Conservation (phyloP, 176 grass and related monocot genomes). For the Carex kokanica region DNA sequence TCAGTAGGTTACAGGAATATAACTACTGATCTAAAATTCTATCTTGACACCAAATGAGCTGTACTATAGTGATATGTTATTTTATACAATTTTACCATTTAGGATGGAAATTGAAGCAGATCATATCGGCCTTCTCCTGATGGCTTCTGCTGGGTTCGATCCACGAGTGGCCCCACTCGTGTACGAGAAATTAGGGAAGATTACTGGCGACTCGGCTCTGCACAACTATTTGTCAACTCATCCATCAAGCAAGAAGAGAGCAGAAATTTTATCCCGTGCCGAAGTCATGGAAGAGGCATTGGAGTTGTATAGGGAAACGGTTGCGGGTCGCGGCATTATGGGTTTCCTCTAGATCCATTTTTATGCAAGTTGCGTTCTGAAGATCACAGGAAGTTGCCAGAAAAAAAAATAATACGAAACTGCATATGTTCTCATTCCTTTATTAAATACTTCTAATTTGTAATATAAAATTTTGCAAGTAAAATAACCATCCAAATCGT, state of each 20-base stretch:
- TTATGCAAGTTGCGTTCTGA: background rate
- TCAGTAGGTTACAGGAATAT: background rate
- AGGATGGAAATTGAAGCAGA: constrained; percentile 97
- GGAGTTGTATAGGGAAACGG: constrained; percentile 53
- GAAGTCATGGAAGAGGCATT: constrained; percentile 72
- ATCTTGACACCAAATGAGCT: background rate
- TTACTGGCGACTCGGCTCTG: constrained; percentile 48
- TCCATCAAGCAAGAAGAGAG: constrained; percentile 74
- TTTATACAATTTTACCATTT: background rate
- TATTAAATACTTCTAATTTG: background rate
- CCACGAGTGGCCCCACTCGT: constrained; percentile 59
- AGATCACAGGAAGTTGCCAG: background rate
- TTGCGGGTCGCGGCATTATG: constrained; percentile 42
- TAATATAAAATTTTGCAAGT: background rate
- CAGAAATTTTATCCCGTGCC: constrained; percentile 47
- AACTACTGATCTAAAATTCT: too few relatives aligned
- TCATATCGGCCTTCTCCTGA: constrained; percentile 75
- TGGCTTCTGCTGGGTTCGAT: constrained; percentile 69
- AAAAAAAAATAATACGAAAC: background rate
- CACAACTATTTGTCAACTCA: constrained; percentile 77
- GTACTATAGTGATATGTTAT: background rate
- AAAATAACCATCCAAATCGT: background rate
- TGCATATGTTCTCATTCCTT: background rate
- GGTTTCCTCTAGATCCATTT: constrained; percentile 60
- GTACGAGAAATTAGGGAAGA: constrained; percentile 73